Evolutionary conservation across 75 land plant genomes (phyloP).

Genomic region (Pinus tabuliformis): DNA sequence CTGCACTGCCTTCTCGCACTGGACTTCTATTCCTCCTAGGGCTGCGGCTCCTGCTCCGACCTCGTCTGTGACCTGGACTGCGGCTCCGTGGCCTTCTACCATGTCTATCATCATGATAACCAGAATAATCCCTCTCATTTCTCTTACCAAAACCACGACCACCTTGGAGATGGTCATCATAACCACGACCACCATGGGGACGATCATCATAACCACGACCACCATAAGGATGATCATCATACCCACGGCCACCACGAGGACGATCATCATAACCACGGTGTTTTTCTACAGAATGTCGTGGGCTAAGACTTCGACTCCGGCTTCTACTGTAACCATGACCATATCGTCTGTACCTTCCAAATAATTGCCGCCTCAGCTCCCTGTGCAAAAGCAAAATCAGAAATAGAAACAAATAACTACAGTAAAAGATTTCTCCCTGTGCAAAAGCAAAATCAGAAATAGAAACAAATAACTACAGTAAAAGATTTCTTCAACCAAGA

Average conservation of each 20-base stretch:
- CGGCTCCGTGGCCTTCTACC: slow-evolving; percentile 32
- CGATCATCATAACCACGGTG: slow-evolving; percentile 19
- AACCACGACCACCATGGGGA: slow-evolving; percentile 5
- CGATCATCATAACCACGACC: slow-evolving; percentile 22
- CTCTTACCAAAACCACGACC: slow-evolving; percentile 30
- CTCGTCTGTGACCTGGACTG: slow-evolving; percentile 31
- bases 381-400: slow-evolving; percentile 11
- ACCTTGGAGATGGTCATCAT: slow-evolving; percentile 24
- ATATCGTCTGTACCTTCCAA: slow-evolving; percentile 57
- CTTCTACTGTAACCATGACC: slow-evolving; percentile 27
- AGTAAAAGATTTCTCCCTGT: slow-evolving; percentile 17
- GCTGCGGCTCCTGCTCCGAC: slow-evolving; percentile 45
- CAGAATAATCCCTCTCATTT: slow-evolving; percentile 24
- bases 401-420: neutral
- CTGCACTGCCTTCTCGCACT: slow-evolving; percentile 63
- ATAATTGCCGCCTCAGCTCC: slow-evolving; percentile 51
- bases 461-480: too few relatives aligned
- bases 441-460: neutral
- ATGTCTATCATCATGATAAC: slow-evolving; percentile 31
- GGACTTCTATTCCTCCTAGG: slow-evolving; percentile 38
- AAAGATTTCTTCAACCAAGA: neutral
- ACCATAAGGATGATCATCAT: slow-evolving; percentile 28
- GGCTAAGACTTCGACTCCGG: slow-evolving; percentile 45
- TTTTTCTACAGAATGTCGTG: slow-evolving; percentile 17
- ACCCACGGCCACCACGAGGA: slow-evolving; percentile 21